Evolutionary conservation across 139 green algal genomes (phyloP), one percentile per base, ranked within the genome.

Genomic region (Coccomyxa sp.): DNA sequence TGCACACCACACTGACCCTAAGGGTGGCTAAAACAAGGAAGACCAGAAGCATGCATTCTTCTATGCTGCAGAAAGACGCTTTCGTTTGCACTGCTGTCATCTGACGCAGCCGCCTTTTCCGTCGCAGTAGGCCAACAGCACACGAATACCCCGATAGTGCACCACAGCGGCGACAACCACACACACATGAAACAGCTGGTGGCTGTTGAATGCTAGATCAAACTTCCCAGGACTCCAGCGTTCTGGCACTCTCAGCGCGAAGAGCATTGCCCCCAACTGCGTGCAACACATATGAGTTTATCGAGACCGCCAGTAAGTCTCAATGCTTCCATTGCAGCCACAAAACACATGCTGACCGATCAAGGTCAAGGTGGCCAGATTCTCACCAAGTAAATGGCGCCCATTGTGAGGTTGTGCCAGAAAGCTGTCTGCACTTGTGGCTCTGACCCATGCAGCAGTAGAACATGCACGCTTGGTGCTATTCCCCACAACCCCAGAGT

Each of bases 161-260:
- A 94, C 82, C 59, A 88, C 87, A 12, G 93, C 93, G 3, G 90
- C 93, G 12, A 92, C 80, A 11, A 97, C 90, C 0, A 96, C 91
- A 13, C 79, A 86, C 13, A 96, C 81, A 79, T 99, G 96, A 86
- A 98, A 99, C 51, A 99, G 88, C 90, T 99, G 97, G 87, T 99
- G 96, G 78, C 90, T 95, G 88, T 97, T 90, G 32, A 94, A 90
- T 9, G 89, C 85, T 23, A 99, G 81, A 90, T 99, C 96, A 87
- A 99, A 98, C 57, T 86, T 89, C 28, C 96, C 96, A 0, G 96
- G 96, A 67, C 91, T 89, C 84, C 88, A 96, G n/a, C 96, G 88
- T 91, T 99, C 96, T 0, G 96, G 96, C 10, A 98, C 81, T 11
- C 94, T 89, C 0, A 81, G 81, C 0, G 96, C 93, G 82, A 98